Evolutionary conservation across 768 basidiomycete species (phyloP).

Genomic region (Boletus coccyginus): DNA sequence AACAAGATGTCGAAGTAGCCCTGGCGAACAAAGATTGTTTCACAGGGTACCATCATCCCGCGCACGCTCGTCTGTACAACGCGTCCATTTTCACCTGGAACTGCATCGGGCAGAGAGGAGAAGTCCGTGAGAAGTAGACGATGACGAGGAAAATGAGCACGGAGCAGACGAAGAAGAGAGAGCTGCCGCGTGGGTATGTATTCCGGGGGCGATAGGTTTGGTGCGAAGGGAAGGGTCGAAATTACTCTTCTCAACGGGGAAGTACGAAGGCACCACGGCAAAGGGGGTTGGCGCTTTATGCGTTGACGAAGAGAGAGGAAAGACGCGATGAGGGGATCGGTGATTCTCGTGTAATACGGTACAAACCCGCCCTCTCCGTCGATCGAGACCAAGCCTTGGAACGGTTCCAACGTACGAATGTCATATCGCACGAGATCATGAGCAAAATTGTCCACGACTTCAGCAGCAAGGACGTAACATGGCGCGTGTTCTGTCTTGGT

Average conservation of each 20-base stretch:
- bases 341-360: constrained; percentile 77
- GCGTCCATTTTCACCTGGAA: constrained; percentile 66
- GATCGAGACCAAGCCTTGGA: constrained; percentile 80
- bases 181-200: constrained; percentile 92
- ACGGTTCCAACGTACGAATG: constrained; percentile 70
- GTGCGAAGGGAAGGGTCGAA: constrained; percentile 75
- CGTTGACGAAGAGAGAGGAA: constrained; percentile 69
- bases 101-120: constrained; percentile 78
- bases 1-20: constrained; percentile 99
- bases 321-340: constrained; percentile 79
- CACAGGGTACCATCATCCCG: constrained; percentile 82
- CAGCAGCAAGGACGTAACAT: constrained; percentile 92
- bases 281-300: constrained; percentile 55
- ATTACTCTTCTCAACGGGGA: constrained; percentile 62
- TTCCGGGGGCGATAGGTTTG: constrained; percentile 85
- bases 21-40: constrained; percentile 87
- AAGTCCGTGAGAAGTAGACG: constrained; percentile 96
- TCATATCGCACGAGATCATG: constrained; percentile 95
- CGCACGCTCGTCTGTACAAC: constrained; percentile 94
- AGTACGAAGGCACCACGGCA: constrained; percentile 54
- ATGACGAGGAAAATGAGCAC: constrained; percentile 85
- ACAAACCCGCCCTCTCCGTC: constrained; percentile 80
- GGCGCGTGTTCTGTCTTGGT: constrained; percentile 69
- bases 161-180: constrained; percentile 77
- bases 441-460: constrained; percentile 98